Base-by-base conservation (phyloP, 805 yeast species). In the Kazachstania psychrophila region DNA sequence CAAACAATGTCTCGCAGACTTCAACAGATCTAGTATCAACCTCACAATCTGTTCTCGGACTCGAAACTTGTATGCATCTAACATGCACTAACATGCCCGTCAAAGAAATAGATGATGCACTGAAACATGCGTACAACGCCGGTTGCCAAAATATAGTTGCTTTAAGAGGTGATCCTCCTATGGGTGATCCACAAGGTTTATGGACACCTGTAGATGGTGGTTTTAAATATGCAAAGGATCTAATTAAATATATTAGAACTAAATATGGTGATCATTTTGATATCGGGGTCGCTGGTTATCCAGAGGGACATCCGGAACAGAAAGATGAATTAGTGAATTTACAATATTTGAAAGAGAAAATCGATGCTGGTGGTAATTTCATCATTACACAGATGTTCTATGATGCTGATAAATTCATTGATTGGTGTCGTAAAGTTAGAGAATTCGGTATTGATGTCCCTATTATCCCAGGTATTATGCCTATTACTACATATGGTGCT, bases 381-480 rank as follows among this genome's bases (percentile, higher is more conserved):
- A 79, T 92, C 39, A 78, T 92, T 45, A 92, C 98, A 3, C 98
- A 92, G 62, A 84, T 92, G 96, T 89, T 92, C 60, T 92, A 92
- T 61, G 96, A 92, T 54, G 92, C 71, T 10, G 95, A 88, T 32
- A 72, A 72, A 41, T 92, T 89, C 60, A 72, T 92, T 40, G 50
- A 61, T 10, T 92, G 98, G 98, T 85, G 92, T 51, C 58, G 68
- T 14, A 62, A 66, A 41, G 72, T 89, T 38, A 73, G 89, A 47
- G 75, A 69, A 16, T 65, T 66, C 16, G 96, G 95, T 16, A 72
- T 92, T 45, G 68, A 68, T 27, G 77, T 84, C 36, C 97, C 97
- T 20, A 83, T 92, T 46, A 79, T 92, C 41, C 98, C 98, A 1
- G 98, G 98, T 11, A 87, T 92, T 60, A 92, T 92, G 98, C 98